phyloP scores from a whole-genome alignment of 2,329 filamentous ascomycete species.

The Fusarium falciforme region DNA sequence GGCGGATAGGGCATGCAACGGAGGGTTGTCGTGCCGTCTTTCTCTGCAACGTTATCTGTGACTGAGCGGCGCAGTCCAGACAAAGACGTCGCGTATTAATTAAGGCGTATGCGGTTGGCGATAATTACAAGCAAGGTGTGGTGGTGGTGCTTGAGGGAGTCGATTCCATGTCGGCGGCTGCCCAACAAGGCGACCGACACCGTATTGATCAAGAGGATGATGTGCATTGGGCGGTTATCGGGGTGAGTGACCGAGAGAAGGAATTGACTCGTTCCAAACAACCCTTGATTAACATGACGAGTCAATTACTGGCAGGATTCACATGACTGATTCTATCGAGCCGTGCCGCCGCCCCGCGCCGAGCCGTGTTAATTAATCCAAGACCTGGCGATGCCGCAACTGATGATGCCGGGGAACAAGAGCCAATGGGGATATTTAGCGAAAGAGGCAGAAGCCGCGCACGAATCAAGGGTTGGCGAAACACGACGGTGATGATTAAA shows the following conservation, averaged over 20 bases:
- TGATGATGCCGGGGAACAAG: background rate
- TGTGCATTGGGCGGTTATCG: background rate
- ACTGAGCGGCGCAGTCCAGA: background rate
- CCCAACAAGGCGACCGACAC: background rate
- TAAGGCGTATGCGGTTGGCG: background rate
- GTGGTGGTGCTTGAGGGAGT: background rate
- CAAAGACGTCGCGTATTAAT: background rate
- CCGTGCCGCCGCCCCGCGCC: slow-evolving; percentile 30
- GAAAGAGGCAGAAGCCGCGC: background rate
- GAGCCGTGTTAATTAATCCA: slow-evolving; percentile 5
- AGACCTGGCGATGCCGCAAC: background rate
- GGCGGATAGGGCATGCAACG: background rate
- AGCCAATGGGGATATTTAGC: slow-evolving; percentile 13
- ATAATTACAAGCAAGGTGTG: background rate
- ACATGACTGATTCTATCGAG: slow-evolving; percentile 13
- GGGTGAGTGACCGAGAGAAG: background rate
- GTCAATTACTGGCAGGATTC: background rate
- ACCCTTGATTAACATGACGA: background rate
- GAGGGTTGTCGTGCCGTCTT: background rate
- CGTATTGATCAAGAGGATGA: background rate
- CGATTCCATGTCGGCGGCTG: background rate
- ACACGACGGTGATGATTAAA: background rate
- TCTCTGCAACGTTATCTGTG: background rate
- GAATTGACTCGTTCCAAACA: background rate
- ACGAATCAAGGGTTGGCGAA: background rate